Base-by-base conservation (phyloP, 2,329 filamentous ascomycete species). In the Tolypocladium endophyticum region DNA sequence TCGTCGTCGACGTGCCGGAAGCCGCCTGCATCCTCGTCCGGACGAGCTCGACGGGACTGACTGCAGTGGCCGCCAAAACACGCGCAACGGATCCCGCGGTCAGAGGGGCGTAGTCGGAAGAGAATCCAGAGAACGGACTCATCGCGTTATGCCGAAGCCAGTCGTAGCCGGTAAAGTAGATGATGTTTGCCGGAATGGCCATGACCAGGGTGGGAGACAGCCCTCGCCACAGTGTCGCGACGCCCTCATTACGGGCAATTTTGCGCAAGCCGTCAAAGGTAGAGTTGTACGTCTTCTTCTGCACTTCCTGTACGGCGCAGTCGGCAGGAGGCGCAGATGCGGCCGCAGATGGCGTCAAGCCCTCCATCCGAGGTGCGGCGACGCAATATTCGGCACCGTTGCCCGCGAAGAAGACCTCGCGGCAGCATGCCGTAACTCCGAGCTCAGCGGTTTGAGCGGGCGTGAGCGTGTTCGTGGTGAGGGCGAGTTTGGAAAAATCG, bases 81-180 rank as follows among this genome's bases (percentile, higher is more conserved):
- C 94, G 85, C 1, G 94, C 93, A 1, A 83, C 76, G 5, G 89
- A 84, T 1, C 94, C 94, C 3, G 91, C 91, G 0, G 89, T 79
- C 1, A 99, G 80, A 0, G 94, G 92, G 7, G 89, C 86, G 66
- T 90, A 91, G 11, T 84, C 81, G 64, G 93, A 89, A 18, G 82
- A 81, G 25, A 81, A 66, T 50, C 78, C 79, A 41, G 81, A 81
- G 63, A 97, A 82, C 0, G 92, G 92, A 65, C 90, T 96, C 50
- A 76, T 77, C 1, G 79, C 77, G 67, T 90, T 88, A 64, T 82
- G 89, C 41, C 94, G 87, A 61, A 99, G 73, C 88, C 92, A 97
- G 70, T 99, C 94, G 74, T 99, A 99, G 45, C 94, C 94, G 16
- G 94, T 95, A 69, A 97, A 97, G 75, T 99, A 99, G 65, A 99